A percentile compares a stretch with the other conserved stretches of the same genome.
Evolutionary conservation across 257 asterid species (phyloP).

Genomic region (Solanum chiquidenum): DNA sequence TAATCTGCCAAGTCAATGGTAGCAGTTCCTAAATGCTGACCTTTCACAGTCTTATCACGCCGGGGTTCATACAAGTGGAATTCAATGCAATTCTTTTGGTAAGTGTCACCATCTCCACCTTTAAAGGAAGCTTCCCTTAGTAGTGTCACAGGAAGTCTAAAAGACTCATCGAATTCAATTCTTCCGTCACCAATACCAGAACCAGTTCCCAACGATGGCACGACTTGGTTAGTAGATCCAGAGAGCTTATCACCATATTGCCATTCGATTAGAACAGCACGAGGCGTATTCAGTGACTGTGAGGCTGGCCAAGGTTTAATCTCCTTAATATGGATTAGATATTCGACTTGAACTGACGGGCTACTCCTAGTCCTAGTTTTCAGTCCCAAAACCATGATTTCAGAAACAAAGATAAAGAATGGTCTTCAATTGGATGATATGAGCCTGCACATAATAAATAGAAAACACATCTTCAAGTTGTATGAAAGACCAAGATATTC

Average conservation of each 20-base stretch:
- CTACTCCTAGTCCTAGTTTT: constrained; percentile 47
- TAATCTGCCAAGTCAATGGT: constrained; percentile 60
- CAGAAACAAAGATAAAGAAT: background rate
- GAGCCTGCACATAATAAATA: background rate
- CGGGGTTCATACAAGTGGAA: constrained; percentile 69
- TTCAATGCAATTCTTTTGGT: constrained; percentile 56
- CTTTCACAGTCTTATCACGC: constrained; percentile 54
- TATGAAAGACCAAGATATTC: background rate
- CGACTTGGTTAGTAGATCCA: constrained; percentile 33
- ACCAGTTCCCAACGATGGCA: background rate
- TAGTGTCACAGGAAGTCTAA: constrained; percentile 48
- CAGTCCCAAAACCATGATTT: constrained; percentile 79
- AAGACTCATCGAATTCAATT: constrained; percentile 54
- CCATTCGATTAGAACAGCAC: constrained; percentile 71
- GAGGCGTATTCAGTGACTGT: constrained; percentile 44
- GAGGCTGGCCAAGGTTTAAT: constrained; percentile 90
- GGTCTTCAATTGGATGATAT: background rate
- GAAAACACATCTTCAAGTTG: background rate
- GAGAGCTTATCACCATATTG: constrained; percentile 44
- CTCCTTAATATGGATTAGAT: constrained; percentile 42
- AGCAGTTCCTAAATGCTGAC: constrained; percentile 61
- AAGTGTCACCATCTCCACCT: constrained; percentile 18
- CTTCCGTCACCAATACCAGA: constrained; percentile 52
- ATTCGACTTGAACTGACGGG: constrained; percentile 33
- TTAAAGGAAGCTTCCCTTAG: constrained; percentile 24